Evolutionary conservation across 192 early-diverging fungal genomes (phyloP).

Genomic region (Coemansia sp.): DNA sequence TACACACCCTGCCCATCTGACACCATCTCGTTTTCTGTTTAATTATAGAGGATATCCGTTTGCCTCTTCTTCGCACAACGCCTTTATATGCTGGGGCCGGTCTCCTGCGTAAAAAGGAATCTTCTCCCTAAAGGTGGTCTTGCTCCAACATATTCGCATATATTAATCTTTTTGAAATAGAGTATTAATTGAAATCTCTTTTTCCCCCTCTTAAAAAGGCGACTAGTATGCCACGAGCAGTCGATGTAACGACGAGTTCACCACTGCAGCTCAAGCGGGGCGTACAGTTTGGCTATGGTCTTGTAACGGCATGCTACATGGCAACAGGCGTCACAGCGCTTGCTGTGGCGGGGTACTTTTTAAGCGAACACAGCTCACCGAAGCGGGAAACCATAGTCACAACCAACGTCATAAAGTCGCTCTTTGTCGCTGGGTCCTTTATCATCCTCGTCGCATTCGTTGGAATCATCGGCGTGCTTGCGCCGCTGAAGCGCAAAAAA

Average conservation of each 20-base stretch:
- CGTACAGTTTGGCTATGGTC: constrained; percentile 19
- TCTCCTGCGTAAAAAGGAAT: not conserved
- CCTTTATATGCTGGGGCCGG: not conserved
- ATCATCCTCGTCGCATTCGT: constrained; percentile 18
- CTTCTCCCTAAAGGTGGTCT: not conserved
- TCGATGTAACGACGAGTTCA: constrained; percentile 12
- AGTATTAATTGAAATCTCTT: not conserved
- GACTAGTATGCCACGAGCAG: constrained; percentile 9
- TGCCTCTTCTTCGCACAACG: not conserved
- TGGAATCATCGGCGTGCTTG: constrained; percentile 28
- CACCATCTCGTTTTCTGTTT: too few species aligned
- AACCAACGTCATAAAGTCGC: constrained; percentile 23
- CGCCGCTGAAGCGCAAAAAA: constrained; percentile 37
- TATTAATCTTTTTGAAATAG: not conserved
- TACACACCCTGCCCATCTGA: too few species aligned
- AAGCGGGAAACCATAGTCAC: constrained; percentile 34
- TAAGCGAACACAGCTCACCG: constrained; percentile 14
- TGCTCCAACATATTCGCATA: not conserved
- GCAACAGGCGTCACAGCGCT: constrained; percentile 32
- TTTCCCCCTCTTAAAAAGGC: not conserved
- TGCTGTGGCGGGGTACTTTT: constrained; percentile 30
- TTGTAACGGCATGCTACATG: constrained; percentile 29
- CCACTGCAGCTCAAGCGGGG: constrained; percentile 28
- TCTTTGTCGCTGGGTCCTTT: constrained; percentile 33
- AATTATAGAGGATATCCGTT: too few species aligned